Conservation (phyloP, 208 protist species). For the Leishmania mexicana region DNA sequence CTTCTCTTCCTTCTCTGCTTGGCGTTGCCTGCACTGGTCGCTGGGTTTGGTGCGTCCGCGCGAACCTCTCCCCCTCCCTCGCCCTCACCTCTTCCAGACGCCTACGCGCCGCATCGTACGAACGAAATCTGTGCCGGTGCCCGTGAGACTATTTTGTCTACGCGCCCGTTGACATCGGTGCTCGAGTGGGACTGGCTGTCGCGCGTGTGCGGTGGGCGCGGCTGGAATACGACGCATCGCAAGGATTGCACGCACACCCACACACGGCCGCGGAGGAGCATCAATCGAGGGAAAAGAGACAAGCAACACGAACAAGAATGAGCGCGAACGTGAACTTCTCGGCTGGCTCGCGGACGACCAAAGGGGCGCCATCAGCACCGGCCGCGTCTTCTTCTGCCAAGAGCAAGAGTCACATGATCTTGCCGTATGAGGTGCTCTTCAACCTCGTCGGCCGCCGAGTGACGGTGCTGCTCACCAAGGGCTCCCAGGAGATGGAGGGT, state of each 20-base stretch:
- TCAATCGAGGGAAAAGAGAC: no score
- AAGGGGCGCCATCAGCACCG: neutral
- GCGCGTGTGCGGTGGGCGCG: neutral
- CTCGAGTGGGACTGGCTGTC: neutral
- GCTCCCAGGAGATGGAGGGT: slow-evolving; percentile 68
- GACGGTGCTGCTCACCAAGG: slow-evolving; percentile 65
- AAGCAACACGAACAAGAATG: slow-evolving; percentile 6
- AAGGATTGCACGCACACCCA: neutral
- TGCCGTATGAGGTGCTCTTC: slow-evolving; percentile 75
- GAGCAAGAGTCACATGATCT: slow-evolving; percentile 43
- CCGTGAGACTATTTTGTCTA: neutral
- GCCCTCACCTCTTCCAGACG: neutral
- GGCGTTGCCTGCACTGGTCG: neutral
- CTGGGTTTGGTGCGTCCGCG: no score
- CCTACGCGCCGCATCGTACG: neutral
- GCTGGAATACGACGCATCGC: neutral
- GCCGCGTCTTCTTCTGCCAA: slow-evolving; percentile 5
- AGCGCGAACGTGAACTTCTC: slow-evolving; percentile 42
- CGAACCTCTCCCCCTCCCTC: neutral
- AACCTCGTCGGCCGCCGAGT: slow-evolving; percentile 73
- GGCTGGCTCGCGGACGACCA: neutral
- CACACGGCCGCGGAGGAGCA: neutral
- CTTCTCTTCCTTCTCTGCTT: neutral
- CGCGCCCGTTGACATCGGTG: neutral
- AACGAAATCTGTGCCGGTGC: neutral